These are phyloP conservation scores for Botryotinia convoluta DNA, from an alignment of 2,329 filamentous ascomycete genomes.

Conservation along the genomic window DNA sequence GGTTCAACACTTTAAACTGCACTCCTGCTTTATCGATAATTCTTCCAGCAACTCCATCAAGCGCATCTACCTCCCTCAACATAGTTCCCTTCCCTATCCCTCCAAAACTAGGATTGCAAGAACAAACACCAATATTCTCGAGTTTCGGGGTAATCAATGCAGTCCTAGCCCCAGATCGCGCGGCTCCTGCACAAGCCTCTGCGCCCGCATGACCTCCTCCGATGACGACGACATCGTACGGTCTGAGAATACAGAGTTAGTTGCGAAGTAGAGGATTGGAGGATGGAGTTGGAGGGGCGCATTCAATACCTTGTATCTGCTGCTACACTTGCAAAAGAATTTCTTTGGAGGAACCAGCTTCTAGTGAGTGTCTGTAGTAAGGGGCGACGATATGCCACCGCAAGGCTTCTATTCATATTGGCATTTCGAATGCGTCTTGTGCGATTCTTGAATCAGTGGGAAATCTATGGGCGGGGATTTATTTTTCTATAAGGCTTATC, in stretches of 20 bases:
- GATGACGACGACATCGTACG: slow-evolving; percentile 89
- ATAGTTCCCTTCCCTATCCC: slow-evolving; percentile 99
- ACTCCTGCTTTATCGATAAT: slow-evolving; percentile 92
- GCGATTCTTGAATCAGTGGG: neutral
- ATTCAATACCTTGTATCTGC: slow-evolving; percentile 16
- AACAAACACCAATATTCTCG: slow-evolving; percentile 90
- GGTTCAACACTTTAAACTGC: slow-evolving; percentile 89
- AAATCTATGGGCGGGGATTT: neutral
- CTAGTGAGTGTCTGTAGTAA: neutral
- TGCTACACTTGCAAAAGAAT: slow-evolving; percentile 17
- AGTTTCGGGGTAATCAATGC: slow-evolving; percentile 85
- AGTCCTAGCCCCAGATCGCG: slow-evolving; percentile 82
- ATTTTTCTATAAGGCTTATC: slow-evolving; percentile 11
- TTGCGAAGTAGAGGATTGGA: neutral
- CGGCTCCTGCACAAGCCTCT: slow-evolving; percentile 88
- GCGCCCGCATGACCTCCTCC: slow-evolving; percentile 94
- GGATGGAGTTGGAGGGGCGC: neutral
- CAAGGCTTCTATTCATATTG: slow-evolving; percentile 31
- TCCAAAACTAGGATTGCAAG: slow-evolving; percentile 94
- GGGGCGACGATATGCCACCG: slow-evolving; percentile 20
- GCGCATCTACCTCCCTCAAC: slow-evolving; percentile 88
- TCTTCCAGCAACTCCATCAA: slow-evolving; percentile 84
- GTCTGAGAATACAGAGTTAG: slow-evolving; percentile 22
- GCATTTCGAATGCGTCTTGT: slow-evolving; percentile 25
- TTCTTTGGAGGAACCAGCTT: slow-evolving; percentile 16